Percentiles rank a stretch among this genome's conserved stretches.
phyloP scores from a whole-genome alignment of 768 basidiomycete genomes.

The Xerocomus brunneocitrinus region DNA sequence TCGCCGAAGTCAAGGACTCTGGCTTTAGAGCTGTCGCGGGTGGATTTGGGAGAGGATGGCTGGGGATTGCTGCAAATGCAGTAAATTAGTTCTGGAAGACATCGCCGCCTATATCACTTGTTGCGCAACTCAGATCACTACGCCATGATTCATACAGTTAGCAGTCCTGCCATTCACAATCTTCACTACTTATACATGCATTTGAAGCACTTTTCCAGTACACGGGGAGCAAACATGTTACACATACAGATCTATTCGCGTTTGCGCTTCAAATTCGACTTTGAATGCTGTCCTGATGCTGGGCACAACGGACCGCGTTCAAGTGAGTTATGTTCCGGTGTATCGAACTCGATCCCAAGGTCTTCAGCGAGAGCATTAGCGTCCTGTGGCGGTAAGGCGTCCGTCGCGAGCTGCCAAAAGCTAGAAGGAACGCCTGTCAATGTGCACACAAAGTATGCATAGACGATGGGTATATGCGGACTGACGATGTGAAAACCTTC shows the following conservation, averaged over 20 bases:
- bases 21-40: constrained; percentile 70
- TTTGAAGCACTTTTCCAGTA: neutral
- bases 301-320: constrained; percentile 62
- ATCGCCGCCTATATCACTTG: neutral
- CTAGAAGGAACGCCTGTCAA: constrained; percentile 36
- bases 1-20: constrained; percentile 65
- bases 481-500: constrained; percentile 55
- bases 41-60: constrained; percentile 64
- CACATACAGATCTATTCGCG: constrained; percentile 26
- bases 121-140: neutral
- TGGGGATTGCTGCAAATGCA: constrained; percentile 26
- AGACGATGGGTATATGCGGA: constrained; percentile 5
- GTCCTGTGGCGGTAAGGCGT: constrained; percentile 63
- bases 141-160: neutral
- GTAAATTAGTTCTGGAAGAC: neutral
- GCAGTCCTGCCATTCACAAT: neutral
- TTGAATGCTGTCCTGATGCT: constrained; percentile 22
- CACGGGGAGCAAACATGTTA: neutral
- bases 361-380: constrained; percentile 64
- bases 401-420: constrained; percentile 70
- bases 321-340: constrained; percentile 60
- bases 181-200: neutral
- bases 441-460: neutral
- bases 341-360: constrained; percentile 77
- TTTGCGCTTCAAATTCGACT: constrained; percentile 48